Evolutionary conservation across 257 asterid species (phyloP).

Genomic region (Scutellaria barbata): DNA sequence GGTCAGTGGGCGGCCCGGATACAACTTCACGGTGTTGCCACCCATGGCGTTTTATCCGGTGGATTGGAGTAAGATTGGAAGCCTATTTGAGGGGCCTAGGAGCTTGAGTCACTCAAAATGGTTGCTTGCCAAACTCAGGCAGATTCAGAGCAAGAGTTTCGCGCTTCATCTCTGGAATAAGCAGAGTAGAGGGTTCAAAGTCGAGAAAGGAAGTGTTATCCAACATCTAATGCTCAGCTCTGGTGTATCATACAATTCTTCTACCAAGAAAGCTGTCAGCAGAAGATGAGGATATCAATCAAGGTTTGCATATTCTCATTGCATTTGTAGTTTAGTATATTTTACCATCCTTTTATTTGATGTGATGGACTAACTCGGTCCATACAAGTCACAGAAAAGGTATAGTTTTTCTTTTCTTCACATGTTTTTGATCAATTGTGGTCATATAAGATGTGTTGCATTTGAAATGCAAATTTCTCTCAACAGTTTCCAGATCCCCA

Average conservation of each 20-base stretch:
- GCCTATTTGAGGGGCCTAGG: constrained; percentile 66
- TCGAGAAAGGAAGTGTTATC: constrained; percentile 75
- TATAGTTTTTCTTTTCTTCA: no score
- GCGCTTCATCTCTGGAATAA: constrained; percentile 90
- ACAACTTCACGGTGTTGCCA: constrained; percentile 62
- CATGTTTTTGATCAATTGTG: no score
- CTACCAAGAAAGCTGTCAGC: no score
- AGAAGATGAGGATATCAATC: no score
- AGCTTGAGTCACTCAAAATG: constrained; percentile 59
- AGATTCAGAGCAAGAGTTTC: constrained; percentile 60
- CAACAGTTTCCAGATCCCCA: no score
- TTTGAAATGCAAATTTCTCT: no score
- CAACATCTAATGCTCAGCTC: constrained; percentile 54
- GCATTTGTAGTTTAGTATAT: constrained; percentile 28
- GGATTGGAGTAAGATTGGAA: constrained; percentile 73
- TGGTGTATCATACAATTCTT: constrained; percentile 36
- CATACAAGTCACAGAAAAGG: neutral
- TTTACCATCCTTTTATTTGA: constrained; percentile 3
- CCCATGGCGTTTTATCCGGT: constrained; percentile 93
- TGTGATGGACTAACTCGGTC: constrained; percentile 40
- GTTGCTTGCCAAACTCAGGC: constrained; percentile 61
- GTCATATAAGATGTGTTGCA: no score
- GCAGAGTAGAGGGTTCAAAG: constrained; percentile 66
- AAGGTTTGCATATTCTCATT: no score
- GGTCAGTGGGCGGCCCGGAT: constrained; percentile 60